Base-by-base conservation (phyloP, 1,284 basidiomycete genomes). In the Acaromyces ingoldii region DNA sequence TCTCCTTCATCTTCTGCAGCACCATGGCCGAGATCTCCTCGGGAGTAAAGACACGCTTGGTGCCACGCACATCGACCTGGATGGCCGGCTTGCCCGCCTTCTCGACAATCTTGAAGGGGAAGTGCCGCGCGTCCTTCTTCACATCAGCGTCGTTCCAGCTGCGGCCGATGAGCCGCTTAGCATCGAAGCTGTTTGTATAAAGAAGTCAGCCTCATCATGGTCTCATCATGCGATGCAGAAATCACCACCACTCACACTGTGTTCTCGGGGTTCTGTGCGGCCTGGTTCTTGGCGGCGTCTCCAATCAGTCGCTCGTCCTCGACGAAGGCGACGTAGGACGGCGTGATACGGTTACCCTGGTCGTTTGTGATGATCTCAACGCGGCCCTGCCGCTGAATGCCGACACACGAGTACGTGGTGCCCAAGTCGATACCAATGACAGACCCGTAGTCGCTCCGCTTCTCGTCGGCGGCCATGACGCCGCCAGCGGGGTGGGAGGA, bases 1-100 rank as follows among this genome's bases (percentile, higher is more conserved):
- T 97, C 81, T 97, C 93, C 84, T 97, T 97, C 92, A 98, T 97
- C 83, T 97, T 97, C 58, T 78, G 81, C 58, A 97, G 80, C 70
- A 98, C 84, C 93, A 97, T 98, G 54, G 92, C 89, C 52, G 85
- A 88, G 67, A 91, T 83, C 79, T 91, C 89, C 77, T 92, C 89
- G 1, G 89, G 86, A 38, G 75, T 76, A 60, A 78, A 78, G 25
- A 67, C 58, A 56, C 67, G 67, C 49, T 65, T 57, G 15, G 67
- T 54, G 42, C 67, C 72, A 26, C 62, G 65, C 39, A 72, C 65
- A 37, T 58, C 53, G 43, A 75, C 68, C 60, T 73, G 60, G 49
- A 76, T 75, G 25, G 69, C 72, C n/a, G 73, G 70, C 67, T 74
- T 74, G 40, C 70, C 70, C 28, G 58, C 62, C 62, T 74, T 72